Evolutionary conservation across 2,329 filamentous ascomycete genomes (phyloP).

Genomic region (Ceratocystiopsis sp.): DNA sequence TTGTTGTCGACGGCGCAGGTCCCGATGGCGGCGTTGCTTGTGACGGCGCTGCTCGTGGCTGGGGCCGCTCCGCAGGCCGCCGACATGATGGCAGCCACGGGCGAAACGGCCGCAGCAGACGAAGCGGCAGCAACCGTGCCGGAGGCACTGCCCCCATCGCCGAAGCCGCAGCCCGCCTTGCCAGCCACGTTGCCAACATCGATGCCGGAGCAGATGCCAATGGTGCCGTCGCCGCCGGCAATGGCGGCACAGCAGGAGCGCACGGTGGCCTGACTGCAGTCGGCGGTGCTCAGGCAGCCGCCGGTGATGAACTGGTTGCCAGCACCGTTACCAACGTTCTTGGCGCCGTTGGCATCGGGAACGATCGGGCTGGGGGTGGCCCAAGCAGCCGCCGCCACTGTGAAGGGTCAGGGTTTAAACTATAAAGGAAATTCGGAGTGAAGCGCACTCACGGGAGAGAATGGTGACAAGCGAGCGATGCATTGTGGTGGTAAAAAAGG

Average conservation of each 20-base stretch:
- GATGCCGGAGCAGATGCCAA: constrained; percentile 9
- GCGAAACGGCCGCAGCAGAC: not conserved
- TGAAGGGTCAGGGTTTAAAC: not conserved
- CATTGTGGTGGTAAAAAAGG: too few species aligned
- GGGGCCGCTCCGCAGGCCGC: not conserved
- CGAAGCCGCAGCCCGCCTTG: constrained; percentile 10
- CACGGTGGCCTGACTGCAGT: constrained; percentile 12
- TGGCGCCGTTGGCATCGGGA: constrained; percentile 9
- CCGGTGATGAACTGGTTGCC: constrained; percentile 17
- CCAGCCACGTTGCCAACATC: constrained; percentile 10
- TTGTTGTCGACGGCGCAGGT: constrained; percentile 13
- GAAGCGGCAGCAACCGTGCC: not conserved
- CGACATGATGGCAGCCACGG: not conserved
- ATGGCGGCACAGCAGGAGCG: constrained; percentile 8
- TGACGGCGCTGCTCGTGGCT: not conserved
- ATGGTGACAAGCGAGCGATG: too few species aligned
- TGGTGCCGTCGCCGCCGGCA: constrained; percentile 4
- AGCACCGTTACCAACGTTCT: constrained; percentile 13
- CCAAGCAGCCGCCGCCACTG: constrained; percentile 7
- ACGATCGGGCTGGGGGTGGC: constrained; percentile 10
- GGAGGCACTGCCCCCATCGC: constrained; percentile 3
- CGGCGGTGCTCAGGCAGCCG: constrained; percentile 13
- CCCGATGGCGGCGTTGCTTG: too few species aligned
- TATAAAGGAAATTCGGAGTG: not conserved
- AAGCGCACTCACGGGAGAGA: too few species aligned